These are phyloP conservation scores for Peronospora tabacina DNA, from an alignment of 352 stramenopile species.

Conservation along the genomic window DNA sequence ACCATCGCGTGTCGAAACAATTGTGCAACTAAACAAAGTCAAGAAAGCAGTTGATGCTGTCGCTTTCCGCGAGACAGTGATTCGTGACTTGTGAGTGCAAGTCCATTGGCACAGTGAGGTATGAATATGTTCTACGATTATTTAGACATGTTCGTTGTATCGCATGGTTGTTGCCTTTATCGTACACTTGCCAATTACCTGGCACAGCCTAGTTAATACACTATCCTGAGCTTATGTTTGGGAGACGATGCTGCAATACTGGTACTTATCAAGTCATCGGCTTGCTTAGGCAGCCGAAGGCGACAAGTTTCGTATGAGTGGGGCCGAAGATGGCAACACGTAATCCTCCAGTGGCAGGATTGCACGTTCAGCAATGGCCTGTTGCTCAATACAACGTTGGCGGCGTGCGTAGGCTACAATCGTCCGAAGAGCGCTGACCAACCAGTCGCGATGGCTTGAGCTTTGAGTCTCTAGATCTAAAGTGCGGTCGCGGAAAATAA, in stretches of 20 bases:
- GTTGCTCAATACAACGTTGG: conserved; percentile 63
- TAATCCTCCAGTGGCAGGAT: conserved; percentile 42
- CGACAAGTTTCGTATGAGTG: conserved; percentile 4
- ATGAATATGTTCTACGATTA: conserved; percentile 14
- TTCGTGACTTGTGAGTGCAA: conserved; percentile 24
- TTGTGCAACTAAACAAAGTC: conserved; percentile 70
- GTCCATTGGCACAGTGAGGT: not conserved
- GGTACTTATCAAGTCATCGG: conserved; percentile 4
- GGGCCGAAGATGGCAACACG: conserved; percentile 1
- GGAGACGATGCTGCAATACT: conserved; percentile 17
- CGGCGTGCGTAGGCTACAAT: conserved; percentile 64
- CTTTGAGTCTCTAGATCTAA: conserved; percentile 77
- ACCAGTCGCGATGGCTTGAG: conserved; percentile 69
- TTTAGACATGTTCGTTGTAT: conserved; percentile 9
- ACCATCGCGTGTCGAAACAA: conserved; percentile 42
- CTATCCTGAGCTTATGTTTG: conserved; percentile 28
- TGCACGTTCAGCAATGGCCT: conserved; percentile 59
- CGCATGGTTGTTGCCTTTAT: conserved; percentile 14
- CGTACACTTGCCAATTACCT: conserved; percentile 11
- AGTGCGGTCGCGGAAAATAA: conserved; percentile 68
- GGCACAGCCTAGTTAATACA: conserved; percentile 22
- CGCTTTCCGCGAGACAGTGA: conserved; percentile 19
- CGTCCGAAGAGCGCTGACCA: conserved; percentile 67
- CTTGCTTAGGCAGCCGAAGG: conserved; percentile 6
- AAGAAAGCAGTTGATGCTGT: conserved; percentile 41